These are phyloP conservation scores for Pseudognaphalium luteoalbum DNA, from an alignment of 129 eudicot species.

Conservation along the genomic window DNA sequence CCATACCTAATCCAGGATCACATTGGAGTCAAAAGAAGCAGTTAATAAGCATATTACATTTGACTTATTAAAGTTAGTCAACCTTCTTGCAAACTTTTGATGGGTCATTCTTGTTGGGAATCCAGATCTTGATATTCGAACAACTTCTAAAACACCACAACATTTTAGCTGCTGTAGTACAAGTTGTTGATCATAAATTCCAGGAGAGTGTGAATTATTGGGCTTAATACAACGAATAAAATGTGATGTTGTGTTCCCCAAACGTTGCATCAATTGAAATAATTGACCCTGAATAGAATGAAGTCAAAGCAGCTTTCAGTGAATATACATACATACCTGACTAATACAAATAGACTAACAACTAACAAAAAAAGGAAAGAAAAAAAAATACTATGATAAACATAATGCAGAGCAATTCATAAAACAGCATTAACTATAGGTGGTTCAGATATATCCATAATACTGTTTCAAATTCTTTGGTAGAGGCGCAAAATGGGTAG, in stretches of 20 bases:
- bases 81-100: conserved; percentile 90
- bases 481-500: too few relatives aligned
- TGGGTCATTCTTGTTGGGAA: conserved; percentile 82
- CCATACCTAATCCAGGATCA: conserved; percentile 63
- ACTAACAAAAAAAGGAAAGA: neutral
- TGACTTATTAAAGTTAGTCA: neutral
- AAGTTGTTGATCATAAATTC: conserved; percentile 67
- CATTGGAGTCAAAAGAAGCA: conserved; percentile 1
- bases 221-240: conserved; percentile 96
- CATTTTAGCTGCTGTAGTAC: conserved; percentile 79
- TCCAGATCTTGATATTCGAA: conserved; percentile 87
- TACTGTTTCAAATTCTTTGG: too few relatives aligned
- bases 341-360: conserved; percentile 2
- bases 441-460: too few relatives aligned
- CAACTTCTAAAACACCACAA: conserved; percentile 92
- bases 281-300: conserved; percentile 58
- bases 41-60: neutral
- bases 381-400: neutral
- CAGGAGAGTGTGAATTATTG: conserved; percentile 73
- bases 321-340: neutral
- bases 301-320: conserved; percentile 25
- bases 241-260: conserved; percentile 85
- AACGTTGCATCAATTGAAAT: conserved; percentile 80
- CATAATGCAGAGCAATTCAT: neutral
- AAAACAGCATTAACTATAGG: neutral